These are phyloP conservation scores for Magnolia changhungtana DNA, from an alignment of 164 flowering plant genomes.

Conservation along the genomic window DNA sequence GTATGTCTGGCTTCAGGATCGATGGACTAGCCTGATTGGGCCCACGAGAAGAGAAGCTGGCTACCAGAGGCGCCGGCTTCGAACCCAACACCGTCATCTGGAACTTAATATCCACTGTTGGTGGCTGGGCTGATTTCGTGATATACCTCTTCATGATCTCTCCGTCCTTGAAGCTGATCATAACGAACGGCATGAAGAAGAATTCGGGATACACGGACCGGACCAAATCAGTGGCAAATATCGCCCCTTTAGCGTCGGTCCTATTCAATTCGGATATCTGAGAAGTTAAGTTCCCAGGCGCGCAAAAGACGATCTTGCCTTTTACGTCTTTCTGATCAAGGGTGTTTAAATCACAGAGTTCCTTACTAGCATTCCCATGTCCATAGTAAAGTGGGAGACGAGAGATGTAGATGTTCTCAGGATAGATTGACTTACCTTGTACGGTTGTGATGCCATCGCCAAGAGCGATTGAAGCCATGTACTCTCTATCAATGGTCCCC, in stretches of 20 bases:
- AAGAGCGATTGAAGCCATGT: conserved; percentile 7
- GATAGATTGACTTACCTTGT: conserved; percentile 29
- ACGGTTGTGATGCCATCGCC: conserved; percentile 20
- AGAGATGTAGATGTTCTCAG: conserved; percentile 26
- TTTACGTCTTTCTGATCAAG: conserved; percentile 7
- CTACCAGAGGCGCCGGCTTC: too few species aligned
- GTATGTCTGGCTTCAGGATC: too few species aligned
- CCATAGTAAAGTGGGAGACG: conserved; percentile 21
- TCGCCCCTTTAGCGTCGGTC: conserved; percentile 23
- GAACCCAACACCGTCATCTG: too few species aligned
- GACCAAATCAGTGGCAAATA: conserved; percentile 13
- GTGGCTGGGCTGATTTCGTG: not conserved
- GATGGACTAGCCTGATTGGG: too few species aligned
- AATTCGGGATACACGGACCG: conserved; percentile 9
- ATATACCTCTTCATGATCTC: conserved; percentile 19
- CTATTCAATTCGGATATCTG: conserved; percentile 5
- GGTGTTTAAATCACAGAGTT: conserved; percentile 9
- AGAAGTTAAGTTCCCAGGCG: not conserved
- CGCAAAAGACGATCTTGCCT: conserved; percentile 18
- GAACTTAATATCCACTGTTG: conserved; percentile 8
- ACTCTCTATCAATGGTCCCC: conserved; percentile 18
- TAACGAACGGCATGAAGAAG: conserved; percentile 24
- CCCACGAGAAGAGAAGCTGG: too few species aligned
- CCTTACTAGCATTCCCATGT: conserved; percentile 15
- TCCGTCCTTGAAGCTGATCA: conserved; percentile 18